Evolutionary conservation across 148 eudicot genomes (phyloP).

Genomic region (Camellia sinensis): DNA sequence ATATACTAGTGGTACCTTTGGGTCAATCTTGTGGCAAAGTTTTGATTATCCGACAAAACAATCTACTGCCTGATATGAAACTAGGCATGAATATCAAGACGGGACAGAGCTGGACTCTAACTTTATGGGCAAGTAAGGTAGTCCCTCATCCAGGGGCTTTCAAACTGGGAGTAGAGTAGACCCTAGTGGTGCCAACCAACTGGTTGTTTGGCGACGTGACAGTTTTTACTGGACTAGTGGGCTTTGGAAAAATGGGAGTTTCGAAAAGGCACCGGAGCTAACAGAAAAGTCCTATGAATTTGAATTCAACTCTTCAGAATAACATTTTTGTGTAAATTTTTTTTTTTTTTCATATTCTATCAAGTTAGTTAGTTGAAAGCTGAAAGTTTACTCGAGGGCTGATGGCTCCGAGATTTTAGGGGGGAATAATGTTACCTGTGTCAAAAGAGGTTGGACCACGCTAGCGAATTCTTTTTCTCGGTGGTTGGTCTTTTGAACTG

Average conservation of each 20-base stretch:
- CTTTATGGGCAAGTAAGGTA: background rate
- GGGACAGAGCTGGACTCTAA: background rate
- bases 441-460: no score
- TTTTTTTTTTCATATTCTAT: no score
- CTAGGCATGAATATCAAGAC: background rate
- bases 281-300: no score
- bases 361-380: no score
- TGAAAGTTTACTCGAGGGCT: no score
- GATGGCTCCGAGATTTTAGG: no score
- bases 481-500: no score
- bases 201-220: background rate
- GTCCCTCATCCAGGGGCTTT: background rate
- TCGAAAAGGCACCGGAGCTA: background rate
- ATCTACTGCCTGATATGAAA: background rate
- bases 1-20: background rate
- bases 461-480: no score
- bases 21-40: background rate
- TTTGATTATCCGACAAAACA: background rate
- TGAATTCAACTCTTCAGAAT: no score
- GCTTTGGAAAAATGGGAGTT: background rate
- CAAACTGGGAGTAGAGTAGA: background rate
- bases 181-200: background rate
- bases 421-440: no score
- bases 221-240: background rate
- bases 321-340: no score